phyloP scores from a whole-genome alignment of 2,329 filamentous ascomycete genomes.

The Gnomoniopsis sp. region DNA sequence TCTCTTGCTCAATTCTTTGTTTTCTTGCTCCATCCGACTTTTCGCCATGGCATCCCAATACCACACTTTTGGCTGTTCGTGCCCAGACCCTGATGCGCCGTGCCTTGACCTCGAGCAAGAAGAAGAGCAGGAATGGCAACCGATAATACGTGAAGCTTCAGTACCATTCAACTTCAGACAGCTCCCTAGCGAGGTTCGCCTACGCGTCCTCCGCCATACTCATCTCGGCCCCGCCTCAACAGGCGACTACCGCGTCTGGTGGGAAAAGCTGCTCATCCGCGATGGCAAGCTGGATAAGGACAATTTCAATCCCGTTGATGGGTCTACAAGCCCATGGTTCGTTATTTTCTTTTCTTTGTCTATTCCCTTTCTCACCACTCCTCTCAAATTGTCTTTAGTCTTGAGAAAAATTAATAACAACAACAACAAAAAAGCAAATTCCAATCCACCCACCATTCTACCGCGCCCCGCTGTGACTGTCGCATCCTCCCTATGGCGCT shows the following conservation, averaged over 20 bases:
- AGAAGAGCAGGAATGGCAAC: too few relatives aligned
- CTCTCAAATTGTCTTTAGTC: not conserved
- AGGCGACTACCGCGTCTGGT: not conserved
- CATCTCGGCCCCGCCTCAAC: slow-evolving; percentile 4
- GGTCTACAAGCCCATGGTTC: not conserved
- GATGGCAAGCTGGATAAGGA: not conserved
- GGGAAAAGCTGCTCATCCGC: not conserved
- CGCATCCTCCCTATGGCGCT: not conserved
- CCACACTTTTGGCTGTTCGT: too few relatives aligned
- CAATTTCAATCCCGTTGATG: not conserved
- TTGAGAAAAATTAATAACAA: not conserved
- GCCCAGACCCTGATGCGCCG: too few relatives aligned
- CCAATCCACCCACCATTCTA: not conserved
- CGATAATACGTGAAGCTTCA: too few relatives aligned
- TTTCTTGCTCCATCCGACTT: too few relatives aligned
- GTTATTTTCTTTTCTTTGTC: not conserved
- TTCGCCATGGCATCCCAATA: too few relatives aligned
- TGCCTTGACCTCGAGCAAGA: too few relatives aligned
- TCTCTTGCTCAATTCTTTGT: too few relatives aligned
- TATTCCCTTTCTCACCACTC: not conserved
- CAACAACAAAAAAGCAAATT: not conserved
- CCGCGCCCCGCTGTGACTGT: not conserved
- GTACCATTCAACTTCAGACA: not conserved
- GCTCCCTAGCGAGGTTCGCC: slow-evolving; percentile 4
- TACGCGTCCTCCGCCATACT: not conserved